A percentile compares a stretch with the other conserved stretches of the same genome.
These are phyloP conservation scores for Hymenoscyphus linearis DNA, from an alignment of 2,329 filamentous ascomycete genomes.

Conservation along the genomic window DNA sequence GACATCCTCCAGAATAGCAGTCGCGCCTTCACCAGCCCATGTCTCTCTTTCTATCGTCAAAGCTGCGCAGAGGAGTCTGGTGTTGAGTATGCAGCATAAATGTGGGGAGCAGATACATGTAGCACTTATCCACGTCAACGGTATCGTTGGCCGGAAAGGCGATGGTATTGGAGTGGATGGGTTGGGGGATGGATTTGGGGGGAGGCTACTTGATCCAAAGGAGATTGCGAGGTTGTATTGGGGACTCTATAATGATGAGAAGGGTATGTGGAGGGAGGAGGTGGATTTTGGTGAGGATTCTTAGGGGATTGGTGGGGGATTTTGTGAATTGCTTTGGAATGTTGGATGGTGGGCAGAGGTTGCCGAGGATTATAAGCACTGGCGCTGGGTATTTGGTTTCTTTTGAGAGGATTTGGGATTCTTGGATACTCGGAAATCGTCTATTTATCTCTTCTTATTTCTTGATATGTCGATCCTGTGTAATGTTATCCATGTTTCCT, in stretches of 20 bases:
- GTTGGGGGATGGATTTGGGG: not conserved
- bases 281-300: slow-evolving; percentile 10
- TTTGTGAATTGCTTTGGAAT: not conserved
- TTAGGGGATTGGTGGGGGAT: not conserved
- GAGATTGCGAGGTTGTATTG: slow-evolving; percentile 1
- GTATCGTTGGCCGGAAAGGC: not conserved
- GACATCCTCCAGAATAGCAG: not conserved
- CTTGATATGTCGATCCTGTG: too few relatives aligned
- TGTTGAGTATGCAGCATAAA: not conserved
- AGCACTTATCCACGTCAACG: not conserved
- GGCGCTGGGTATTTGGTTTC: too few relatives aligned
- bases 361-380: too few relatives aligned
- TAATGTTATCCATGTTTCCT: too few relatives aligned
- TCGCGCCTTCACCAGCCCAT: not conserved
- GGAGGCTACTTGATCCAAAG: not conserved
- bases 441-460: too few relatives aligned
- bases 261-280: slow-evolving; percentile 1
- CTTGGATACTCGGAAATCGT: too few relatives aligned
- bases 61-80: slow-evolving; percentile 1
- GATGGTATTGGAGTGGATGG: not conserved
- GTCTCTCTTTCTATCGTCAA: not conserved
- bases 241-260: not conserved
- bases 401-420: too few relatives aligned
- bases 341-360: too few relatives aligned
- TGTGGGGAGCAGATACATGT: not conserved